phyloP scores from a whole-genome alignment of 768 basidiomycete genomes.

The Mycena leptocephala region DNA sequence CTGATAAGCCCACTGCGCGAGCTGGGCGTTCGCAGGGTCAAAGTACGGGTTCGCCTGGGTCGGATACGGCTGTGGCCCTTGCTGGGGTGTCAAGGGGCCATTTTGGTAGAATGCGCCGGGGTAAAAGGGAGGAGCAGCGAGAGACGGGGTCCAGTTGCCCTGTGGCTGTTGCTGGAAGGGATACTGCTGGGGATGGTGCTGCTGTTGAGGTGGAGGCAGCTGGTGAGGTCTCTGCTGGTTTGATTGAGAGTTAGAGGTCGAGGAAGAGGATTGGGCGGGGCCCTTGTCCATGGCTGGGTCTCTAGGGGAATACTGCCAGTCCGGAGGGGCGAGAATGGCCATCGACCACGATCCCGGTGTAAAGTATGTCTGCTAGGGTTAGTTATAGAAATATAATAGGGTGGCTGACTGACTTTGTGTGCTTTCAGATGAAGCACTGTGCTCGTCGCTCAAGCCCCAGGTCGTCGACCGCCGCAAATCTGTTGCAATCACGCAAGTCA shows the following conservation, averaged over 20 bases:
- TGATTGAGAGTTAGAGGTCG: slow-evolving; percentile 42
- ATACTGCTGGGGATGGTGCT: slow-evolving; percentile 54
- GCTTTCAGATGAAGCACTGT: background rate
- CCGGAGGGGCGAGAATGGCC: slow-evolving; percentile 86
- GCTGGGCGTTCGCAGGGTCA: slow-evolving; percentile 82
- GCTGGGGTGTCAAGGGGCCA: background rate
- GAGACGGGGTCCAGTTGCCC: slow-evolving; percentile 79
- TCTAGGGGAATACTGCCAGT: slow-evolving; percentile 80
- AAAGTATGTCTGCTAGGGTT: background rate
- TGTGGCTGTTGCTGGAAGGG: slow-evolving; percentile 82
- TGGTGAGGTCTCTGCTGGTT: slow-evolving; percentile 68
- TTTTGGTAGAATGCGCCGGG: slow-evolving; percentile 73
- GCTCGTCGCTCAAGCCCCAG: too few relatives aligned
- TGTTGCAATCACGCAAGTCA: slow-evolving; percentile 19
- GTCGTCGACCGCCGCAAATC: slow-evolving; percentile 7
- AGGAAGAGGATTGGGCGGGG: slow-evolving; percentile 54
- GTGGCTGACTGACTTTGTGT: background rate
- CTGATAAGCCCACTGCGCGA: slow-evolving; percentile 92
- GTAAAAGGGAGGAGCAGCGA: slow-evolving; percentile 81
- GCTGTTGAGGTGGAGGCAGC: slow-evolving; percentile 50
- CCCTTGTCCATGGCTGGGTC: slow-evolving; percentile 75
- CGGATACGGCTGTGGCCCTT: slow-evolving; percentile 58
- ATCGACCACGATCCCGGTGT: slow-evolving; percentile 61
- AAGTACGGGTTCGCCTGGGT: slow-evolving; percentile 72
- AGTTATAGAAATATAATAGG: background rate